Evolutionary conservation across 164 flowering plant species (phyloP).

Genomic region (Magnolia kwangsiensis): DNA sequence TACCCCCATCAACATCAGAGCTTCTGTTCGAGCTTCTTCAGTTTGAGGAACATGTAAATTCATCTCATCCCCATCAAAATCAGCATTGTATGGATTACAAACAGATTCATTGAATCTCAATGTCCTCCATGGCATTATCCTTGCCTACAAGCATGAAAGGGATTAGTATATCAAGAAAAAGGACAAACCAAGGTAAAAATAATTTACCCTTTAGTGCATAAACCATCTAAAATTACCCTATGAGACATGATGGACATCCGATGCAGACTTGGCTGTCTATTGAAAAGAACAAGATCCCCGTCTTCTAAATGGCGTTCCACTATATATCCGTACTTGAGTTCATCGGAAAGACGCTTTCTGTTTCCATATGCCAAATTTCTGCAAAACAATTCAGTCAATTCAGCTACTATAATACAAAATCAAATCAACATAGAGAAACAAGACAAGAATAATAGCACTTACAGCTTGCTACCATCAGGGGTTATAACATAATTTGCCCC

Average conservation of each 20-base stretch:
- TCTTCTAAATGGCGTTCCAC: constrained; percentile 94
- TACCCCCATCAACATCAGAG: constrained; percentile 93
- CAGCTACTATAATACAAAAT: not conserved
- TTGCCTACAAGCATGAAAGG: constrained; percentile 50
- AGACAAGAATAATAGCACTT: constrained; percentile 15
- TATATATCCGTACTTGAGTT: constrained; percentile 60
- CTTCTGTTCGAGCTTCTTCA: constrained; percentile 98
- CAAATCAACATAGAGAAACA: not conserved
- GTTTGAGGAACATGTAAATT: constrained; percentile 98
- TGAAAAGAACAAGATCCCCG: constrained; percentile 91
- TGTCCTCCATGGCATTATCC: constrained; percentile 96
- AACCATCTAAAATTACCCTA: constrained; percentile 43
- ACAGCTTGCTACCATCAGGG: constrained; percentile 58
- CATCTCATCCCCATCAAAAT: constrained; percentile 99
- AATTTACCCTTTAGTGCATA: too few relatives aligned
- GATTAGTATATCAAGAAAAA: too few relatives aligned
- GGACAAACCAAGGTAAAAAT: too few relatives aligned
- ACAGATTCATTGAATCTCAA: constrained; percentile 97
- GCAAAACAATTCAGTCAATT: constrained; percentile 21
- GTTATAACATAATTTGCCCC: constrained; percentile 70
- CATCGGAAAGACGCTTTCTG: constrained; percentile 66
- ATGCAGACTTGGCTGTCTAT: constrained; percentile 97
- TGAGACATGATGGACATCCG: constrained; percentile 99
- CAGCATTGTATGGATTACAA: constrained; percentile 98
- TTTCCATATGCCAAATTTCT: constrained; percentile 46